Conservation (phyloP, 208 protist species). For the Trypanosoma brucei region DNA sequence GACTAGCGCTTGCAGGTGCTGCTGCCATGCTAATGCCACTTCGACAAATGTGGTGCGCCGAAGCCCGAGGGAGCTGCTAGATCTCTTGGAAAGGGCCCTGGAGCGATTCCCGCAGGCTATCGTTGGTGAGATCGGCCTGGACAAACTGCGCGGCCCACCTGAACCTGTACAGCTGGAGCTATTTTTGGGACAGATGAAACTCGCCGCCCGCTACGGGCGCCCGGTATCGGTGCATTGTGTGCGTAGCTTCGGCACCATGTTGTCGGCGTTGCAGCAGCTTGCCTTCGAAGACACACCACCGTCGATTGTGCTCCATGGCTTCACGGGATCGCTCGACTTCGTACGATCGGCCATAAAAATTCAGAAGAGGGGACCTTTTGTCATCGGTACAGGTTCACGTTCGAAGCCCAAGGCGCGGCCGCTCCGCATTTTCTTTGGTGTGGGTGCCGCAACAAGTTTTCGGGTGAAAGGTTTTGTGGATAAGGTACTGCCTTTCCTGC, state of each 20-base stretch:
- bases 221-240: conserved; percentile 83
- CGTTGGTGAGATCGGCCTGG: conserved; percentile 82
- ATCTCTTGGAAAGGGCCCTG: conserved; percentile 35
- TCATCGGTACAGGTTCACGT: neutral
- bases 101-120: conserved; percentile 38
- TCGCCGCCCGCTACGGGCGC: conserved; percentile 51
- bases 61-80: conserved; percentile 28
- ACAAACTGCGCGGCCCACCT: conserved; percentile 65
- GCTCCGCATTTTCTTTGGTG: conserved; percentile 53
- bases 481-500: conserved; percentile 46
- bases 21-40: neutral
- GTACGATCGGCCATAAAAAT: conserved; percentile 57
- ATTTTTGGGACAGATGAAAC: conserved; percentile 52
- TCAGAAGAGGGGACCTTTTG: conserved; percentile 27
- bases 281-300: conserved; percentile 43
- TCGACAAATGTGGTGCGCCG: neutral
- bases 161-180: conserved; percentile 31
- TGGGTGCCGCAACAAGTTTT: conserved; percentile 53
- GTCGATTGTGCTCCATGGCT: conserved; percentile 77
- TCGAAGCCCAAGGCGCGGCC: conserved; percentile 7
- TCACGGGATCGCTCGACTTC: conserved; percentile 67
- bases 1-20: neutral
- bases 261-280: conserved; percentile 36
- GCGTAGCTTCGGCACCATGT: conserved; percentile 57
- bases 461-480: conserved; percentile 47